Percentiles rank a stretch among this genome's conserved stretches.
phyloP scores from a whole-genome alignment of 805 yeast genomes.

The Kodamaea hsintzibuensis region DNA sequence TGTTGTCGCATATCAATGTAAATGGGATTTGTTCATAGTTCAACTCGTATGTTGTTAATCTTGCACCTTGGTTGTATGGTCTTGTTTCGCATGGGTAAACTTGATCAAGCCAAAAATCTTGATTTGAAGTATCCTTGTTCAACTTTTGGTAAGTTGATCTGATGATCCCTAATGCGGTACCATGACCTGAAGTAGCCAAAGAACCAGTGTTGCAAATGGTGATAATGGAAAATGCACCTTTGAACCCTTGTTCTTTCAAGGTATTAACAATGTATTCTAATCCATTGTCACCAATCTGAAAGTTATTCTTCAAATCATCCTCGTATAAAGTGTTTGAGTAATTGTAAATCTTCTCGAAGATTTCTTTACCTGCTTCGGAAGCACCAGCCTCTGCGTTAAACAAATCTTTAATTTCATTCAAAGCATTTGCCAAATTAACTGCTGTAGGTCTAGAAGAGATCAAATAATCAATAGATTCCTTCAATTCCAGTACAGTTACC shows the following conservation, averaged over 20 bases:
- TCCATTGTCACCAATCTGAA: constrained; percentile 78
- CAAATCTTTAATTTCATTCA: constrained; percentile 46
- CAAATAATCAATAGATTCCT: constrained; percentile 58
- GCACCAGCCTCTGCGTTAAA: constrained; percentile 10
- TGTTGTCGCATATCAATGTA: constrained; percentile 85
- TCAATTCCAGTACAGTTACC: constrained; percentile 35
- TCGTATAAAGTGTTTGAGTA: constrained; percentile 61
- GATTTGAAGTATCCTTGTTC: constrained; percentile 26
- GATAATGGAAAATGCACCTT: constrained; percentile 73
- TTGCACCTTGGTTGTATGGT: constrained; percentile 95
- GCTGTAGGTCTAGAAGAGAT: constrained; percentile 92
- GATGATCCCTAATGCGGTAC: constrained; percentile 92
- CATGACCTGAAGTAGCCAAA: constrained; percentile 95
- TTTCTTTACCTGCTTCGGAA: constrained; percentile 20
- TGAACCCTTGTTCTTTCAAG: constrained; percentile 48
- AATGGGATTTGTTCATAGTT: constrained; percentile 85
- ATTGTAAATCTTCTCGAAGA: constrained; percentile 34
- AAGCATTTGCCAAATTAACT: constrained; percentile 83
- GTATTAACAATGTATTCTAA: constrained; percentile 58
- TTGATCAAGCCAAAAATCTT: constrained; percentile 55
- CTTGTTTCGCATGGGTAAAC: constrained; percentile 92
- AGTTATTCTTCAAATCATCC: constrained; percentile 78
- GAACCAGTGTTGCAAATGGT: constrained; percentile 98
- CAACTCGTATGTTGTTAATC: constrained; percentile 88
- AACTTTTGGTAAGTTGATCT: constrained; percentile 61